A percentile compares a stretch with the other conserved stretches of the same genome.
Conservation (phyloP, 306 rosid genomes). For the Acacia melanoxylon region DNA sequence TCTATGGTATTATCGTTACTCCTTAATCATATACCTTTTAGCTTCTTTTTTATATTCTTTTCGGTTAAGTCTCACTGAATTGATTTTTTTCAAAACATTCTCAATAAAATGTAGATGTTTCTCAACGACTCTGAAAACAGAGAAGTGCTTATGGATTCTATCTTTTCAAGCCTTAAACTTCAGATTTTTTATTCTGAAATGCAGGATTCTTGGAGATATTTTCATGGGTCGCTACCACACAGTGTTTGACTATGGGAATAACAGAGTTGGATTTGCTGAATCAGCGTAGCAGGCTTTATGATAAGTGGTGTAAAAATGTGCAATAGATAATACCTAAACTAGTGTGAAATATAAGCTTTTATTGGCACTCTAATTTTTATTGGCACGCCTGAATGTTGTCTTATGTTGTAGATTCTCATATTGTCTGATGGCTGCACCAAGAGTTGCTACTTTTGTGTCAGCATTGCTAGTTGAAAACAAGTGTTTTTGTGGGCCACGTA, state of each 20-base stretch:
- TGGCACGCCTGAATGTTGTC: neutral
- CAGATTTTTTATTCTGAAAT: neutral
- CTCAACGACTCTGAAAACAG: neutral
- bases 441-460: neutral
- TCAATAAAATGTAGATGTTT: neutral
- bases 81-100: neutral
- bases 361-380: neutral
- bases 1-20: slow-evolving; percentile 49
- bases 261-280: slow-evolving; percentile 55
- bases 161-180: neutral
- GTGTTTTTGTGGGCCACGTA: neutral
- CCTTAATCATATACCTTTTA: neutral
- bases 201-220: slow-evolving; percentile 37
- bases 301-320: neutral
- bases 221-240: slow-evolving; percentile 62
- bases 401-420: neutral
- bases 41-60: neutral
- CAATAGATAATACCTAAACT: neutral
- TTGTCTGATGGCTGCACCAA: neutral
- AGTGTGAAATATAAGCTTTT: neutral
- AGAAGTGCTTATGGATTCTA: neutral
- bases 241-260: slow-evolving; percentile 51
- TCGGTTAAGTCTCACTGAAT: neutral
- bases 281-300: slow-evolving; percentile 40
- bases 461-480: neutral